Evolutionary conservation across 192 early-diverging fungal species (phyloP).

Genomic region (Coemansia sp.): DNA sequence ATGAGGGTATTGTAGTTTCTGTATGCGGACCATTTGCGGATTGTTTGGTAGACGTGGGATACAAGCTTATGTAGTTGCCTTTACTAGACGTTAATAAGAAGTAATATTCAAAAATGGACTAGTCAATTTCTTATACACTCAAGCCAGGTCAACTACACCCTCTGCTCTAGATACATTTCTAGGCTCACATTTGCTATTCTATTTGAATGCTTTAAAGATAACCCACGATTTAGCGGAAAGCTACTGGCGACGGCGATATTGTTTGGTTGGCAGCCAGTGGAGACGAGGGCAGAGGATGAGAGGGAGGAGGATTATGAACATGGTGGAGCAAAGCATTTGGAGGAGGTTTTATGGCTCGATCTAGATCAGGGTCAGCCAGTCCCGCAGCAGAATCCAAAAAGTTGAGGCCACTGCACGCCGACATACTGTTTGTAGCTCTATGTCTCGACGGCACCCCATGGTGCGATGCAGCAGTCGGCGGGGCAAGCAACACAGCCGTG

Average conservation of each 20-base stretch:
- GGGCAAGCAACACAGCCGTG: background rate
- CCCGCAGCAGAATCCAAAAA: background rate
- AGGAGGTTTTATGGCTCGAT: background rate
- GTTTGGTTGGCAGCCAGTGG: conserved; percentile 5
- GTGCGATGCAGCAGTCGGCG: background rate
- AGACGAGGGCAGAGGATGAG: background rate
- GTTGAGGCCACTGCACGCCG: background rate
- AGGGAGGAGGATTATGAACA: background rate
- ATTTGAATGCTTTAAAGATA: background rate
- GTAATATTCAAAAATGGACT: too few species aligned
- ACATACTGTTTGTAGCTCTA: conserved; percentile 5
- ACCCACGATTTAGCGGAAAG: background rate
- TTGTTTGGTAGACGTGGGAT: background rate
- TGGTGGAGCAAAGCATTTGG: background rate
- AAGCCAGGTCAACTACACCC: too few species aligned
- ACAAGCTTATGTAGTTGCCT: background rate
- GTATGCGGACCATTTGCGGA: background rate
- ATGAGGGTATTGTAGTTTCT: background rate
- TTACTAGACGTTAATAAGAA: background rate
- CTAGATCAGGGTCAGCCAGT: background rate
- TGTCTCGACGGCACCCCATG: conserved; percentile 4
- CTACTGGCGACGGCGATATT: background rate
- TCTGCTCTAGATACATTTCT: background rate
- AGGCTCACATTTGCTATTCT: background rate
- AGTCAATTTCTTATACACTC: too few species aligned